phyloP scores from a whole-genome alignment of 2,329 filamentous ascomycete genomes.

The Chaetomium globosum region DNA sequence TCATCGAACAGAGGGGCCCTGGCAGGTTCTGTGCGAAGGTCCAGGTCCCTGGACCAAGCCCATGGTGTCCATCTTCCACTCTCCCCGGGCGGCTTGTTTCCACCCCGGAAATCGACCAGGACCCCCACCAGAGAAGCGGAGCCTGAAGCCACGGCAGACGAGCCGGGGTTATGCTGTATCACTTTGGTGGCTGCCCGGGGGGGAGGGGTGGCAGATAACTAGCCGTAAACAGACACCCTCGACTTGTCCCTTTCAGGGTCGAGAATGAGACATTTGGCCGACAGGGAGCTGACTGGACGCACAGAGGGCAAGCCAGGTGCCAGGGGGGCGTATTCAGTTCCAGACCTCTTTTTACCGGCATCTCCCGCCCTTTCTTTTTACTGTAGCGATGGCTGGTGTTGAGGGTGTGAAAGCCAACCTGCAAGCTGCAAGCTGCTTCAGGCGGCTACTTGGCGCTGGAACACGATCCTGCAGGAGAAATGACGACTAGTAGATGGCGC shows the following conservation, averaged over 20 bases:
- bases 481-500: constrained; percentile 24
- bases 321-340: neutral
- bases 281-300: constrained; percentile 9
- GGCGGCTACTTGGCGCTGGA: constrained; percentile 16
- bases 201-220: neutral
- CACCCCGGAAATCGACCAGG: constrained; percentile 18
- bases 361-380: constrained; percentile 4
- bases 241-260: constrained; percentile 9
- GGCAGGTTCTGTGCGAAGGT: neutral
- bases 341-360: constrained; percentile 10
- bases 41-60: constrained; percentile 1
- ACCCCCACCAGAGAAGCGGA: constrained; percentile 18
- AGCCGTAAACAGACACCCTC: neutral
- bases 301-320: neutral
- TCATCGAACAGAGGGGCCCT: constrained; percentile 10
- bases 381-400: neutral
- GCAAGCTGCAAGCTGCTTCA: constrained; percentile 6
- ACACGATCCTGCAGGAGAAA: constrained; percentile 27
- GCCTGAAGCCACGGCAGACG: constrained; percentile 19
- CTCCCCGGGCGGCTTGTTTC: constrained; percentile 7
- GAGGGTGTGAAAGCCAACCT: neutral
- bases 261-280: constrained; percentile 12
- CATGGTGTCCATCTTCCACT: constrained; percentile 5
- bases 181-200: neutral
- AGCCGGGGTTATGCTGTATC: constrained; percentile 16